Evolutionary conservation across 805 yeast genomes (phyloP).

Genomic region (Candida lessepsii): DNA sequence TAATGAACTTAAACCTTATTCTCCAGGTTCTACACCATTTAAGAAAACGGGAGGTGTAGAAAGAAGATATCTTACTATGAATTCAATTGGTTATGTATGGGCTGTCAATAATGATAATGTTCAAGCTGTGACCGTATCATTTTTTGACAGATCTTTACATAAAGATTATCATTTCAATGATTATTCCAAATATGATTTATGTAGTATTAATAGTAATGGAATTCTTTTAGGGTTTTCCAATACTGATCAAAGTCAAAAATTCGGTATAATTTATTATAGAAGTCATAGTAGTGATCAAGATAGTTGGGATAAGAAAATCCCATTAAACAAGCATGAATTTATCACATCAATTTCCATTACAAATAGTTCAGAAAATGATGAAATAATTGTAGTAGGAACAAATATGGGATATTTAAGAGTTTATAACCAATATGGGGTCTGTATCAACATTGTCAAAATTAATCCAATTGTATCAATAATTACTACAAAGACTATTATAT

Average conservation of each 20-base stretch:
- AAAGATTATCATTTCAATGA: constrained; percentile 88
- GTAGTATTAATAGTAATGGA: constrained; percentile 68
- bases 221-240: constrained; percentile 53
- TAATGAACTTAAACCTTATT: constrained; percentile 55
- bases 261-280: constrained; percentile 52
- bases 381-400: constrained; percentile 63
- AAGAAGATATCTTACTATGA: constrained; percentile 78
- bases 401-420: constrained; percentile 71
- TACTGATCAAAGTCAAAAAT: constrained; percentile 16
- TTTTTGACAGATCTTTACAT: constrained; percentile 74
- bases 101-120: constrained; percentile 47
- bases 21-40: constrained; percentile 82
- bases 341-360: constrained; percentile 70
- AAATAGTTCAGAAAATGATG: constrained; percentile 10
- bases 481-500: constrained; percentile 57
- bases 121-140: constrained; percentile 77
- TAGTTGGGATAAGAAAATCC: constrained; percentile 69
- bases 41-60: constrained; percentile 33
- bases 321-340: constrained; percentile 51
- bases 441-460: constrained; percentile 64
- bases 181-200: constrained; percentile 65
- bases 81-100: constrained; percentile 78
- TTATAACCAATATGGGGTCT: constrained; percentile 71
- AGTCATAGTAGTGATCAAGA: constrained; percentile 64
- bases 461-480: constrained; percentile 72